Evolutionary conservation across 345 rosid genomes (phyloP).

Genomic region (Camelina hispida): DNA sequence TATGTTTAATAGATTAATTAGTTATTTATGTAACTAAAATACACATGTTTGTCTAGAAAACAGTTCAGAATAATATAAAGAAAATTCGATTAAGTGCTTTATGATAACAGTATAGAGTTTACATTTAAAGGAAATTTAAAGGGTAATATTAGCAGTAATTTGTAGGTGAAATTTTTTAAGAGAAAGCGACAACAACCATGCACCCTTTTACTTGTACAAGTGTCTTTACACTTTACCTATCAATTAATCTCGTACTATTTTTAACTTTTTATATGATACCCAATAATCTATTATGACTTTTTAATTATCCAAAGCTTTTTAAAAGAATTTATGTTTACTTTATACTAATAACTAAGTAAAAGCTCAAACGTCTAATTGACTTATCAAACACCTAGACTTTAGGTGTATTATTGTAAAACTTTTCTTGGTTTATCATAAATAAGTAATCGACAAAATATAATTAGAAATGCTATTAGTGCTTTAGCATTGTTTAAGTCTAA

Average conservation of each 20-base stretch:
- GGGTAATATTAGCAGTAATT: too few species aligned
- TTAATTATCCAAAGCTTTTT: background rate
- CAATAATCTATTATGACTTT: background rate
- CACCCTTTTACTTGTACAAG: constrained; percentile 19
- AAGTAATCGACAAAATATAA: background rate
- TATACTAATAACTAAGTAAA: background rate
- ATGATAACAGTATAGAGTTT: too few species aligned
- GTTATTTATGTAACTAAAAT: too few species aligned
- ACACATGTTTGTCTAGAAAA: too few species aligned
- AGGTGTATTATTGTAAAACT: background rate
- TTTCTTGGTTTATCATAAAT: background rate
- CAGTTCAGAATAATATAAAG: too few species aligned
- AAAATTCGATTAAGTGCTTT: too few species aligned
- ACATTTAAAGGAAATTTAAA: too few species aligned
- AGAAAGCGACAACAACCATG: background rate
- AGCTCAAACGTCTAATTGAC: background rate
- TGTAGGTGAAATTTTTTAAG: constrained; percentile 33
- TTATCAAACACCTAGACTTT: background rate
- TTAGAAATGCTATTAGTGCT: background rate
- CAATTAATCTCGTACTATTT: constrained; percentile 13
- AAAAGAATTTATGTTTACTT: background rate
- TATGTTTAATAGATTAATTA: too few species aligned
- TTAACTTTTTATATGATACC: background rate
- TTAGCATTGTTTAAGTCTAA: background rate
- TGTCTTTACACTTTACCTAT: constrained; percentile 24